Conservation (phyloP, 2,329 filamentous ascomycete genomes). For the Exophiala sp. region DNA sequence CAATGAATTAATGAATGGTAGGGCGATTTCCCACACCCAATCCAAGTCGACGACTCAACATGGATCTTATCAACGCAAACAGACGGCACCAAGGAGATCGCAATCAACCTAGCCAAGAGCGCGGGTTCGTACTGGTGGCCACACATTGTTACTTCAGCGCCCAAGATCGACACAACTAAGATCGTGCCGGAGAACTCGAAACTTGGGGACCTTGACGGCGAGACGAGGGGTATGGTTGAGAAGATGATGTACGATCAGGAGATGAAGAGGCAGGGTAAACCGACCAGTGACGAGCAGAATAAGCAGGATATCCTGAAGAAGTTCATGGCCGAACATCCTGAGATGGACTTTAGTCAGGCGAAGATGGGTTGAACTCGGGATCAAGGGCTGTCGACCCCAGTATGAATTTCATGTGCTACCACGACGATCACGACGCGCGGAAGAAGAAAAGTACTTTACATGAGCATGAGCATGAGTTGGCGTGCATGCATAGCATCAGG, state of each 20-base stretch:
- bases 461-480: too few species aligned
- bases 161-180: constrained; percentile 91
- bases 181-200: constrained; percentile 92
- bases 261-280: constrained; percentile 88
- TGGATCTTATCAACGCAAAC: constrained; percentile 80
- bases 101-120: constrained; percentile 87
- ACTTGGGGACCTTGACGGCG: constrained; percentile 86
- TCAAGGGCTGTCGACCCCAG: too few species aligned
- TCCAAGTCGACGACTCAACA: constrained; percentile 81
- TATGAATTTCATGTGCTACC: not conserved
- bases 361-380: constrained; percentile 50
- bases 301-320: constrained; percentile 90
- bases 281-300: constrained; percentile 90
- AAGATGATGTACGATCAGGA: constrained; percentile 99
- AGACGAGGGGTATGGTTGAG: constrained; percentile 96
- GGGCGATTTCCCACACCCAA: constrained; percentile 79
- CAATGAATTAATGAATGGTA: constrained; percentile 37
- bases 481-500: too few species aligned
- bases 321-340: constrained; percentile 78
- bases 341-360: constrained; percentile 66
- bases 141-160: constrained; percentile 80
- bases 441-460: too few species aligned
- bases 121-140: constrained; percentile 99
- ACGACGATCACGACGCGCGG: too few species aligned
- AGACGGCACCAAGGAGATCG: constrained; percentile 65